phyloP scores from a whole-genome alignment of 83 land plant species.

The Larix sibirica region DNA sequence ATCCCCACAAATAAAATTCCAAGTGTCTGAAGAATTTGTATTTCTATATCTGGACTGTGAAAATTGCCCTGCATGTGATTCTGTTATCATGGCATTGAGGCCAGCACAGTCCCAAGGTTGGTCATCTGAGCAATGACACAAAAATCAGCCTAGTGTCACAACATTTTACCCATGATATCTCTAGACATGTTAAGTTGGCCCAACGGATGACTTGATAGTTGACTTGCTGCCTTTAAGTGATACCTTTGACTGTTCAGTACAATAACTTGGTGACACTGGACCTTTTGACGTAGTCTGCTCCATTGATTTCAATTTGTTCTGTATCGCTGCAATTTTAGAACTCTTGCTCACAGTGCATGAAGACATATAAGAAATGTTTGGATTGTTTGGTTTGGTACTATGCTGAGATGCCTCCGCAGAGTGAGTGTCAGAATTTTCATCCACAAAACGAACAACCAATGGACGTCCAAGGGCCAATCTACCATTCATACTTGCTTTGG shows the following conservation, averaged over 20 bases:
- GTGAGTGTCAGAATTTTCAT: constrained; percentile 38
- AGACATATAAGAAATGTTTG: constrained; percentile 14
- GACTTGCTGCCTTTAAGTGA: not conserved
- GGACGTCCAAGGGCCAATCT: constrained; percentile 72
- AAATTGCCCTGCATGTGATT: not conserved
- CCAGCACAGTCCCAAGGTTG: not conserved
- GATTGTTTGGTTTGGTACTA: constrained; percentile 3
- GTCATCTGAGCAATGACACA: not conserved
- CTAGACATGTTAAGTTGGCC: not conserved
- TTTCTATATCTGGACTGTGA: not conserved
- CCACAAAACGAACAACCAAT: constrained; percentile 67
- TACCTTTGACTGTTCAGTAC: not conserved
- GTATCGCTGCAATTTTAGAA: constrained; percentile 72
- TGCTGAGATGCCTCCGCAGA: constrained; percentile 18
- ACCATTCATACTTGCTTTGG: constrained; percentile 70
- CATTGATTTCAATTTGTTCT: constrained; percentile 57
- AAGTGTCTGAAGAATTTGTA: constrained; percentile 7
- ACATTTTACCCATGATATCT: not conserved
- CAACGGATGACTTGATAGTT: not conserved
- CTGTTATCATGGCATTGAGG: not conserved
- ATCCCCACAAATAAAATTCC: not conserved
- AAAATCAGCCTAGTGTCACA: not conserved
- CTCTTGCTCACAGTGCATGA: constrained; percentile 33
- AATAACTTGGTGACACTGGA: not conserved
- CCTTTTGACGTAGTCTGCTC: constrained; percentile 29